These are phyloP conservation scores for Alliaria petiolata DNA, from an alignment of 345 rosid genomes.

Conservation along the genomic window DNA sequence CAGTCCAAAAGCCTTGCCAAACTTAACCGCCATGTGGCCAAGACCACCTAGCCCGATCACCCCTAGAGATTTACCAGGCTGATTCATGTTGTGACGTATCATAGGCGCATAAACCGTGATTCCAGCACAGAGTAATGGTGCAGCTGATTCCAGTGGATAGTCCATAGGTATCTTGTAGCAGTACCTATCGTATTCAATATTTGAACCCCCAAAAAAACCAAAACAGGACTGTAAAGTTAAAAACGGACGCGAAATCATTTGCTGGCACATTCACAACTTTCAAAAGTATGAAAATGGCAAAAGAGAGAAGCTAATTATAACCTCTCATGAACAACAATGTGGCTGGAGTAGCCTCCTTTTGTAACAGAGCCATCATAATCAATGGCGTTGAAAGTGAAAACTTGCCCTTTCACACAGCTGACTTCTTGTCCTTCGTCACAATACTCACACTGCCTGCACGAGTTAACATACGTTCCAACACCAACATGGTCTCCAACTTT, in stretches of 20 bases:
- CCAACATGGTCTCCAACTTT: constrained; percentile 84
- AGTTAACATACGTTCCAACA: constrained; percentile 85
- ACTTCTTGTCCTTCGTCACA: constrained; percentile 58
- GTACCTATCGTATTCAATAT: constrained; percentile 44
- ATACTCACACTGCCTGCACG: constrained; percentile 72
- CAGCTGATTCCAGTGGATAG: constrained; percentile 70
- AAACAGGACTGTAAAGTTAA: not conserved
- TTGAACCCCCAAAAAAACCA: not conserved
- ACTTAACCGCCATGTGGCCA: constrained; percentile 95
- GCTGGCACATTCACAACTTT: not conserved
- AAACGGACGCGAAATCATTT: not conserved
- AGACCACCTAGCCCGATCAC: constrained; percentile 94
- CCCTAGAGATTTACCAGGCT: constrained; percentile 74
- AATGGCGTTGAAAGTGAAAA: constrained; percentile 59
- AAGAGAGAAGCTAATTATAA: constrained; percentile 8
- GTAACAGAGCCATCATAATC: constrained; percentile 76
- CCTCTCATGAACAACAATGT: constrained; percentile 78
- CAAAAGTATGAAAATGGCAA: not conserved
- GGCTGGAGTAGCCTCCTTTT: constrained; percentile 82
- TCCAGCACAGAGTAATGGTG: constrained; percentile 91
- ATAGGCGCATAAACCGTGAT: constrained; percentile 83
- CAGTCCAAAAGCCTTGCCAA: constrained; percentile 91
- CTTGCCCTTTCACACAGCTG: constrained; percentile 50
- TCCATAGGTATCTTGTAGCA: constrained; percentile 65
- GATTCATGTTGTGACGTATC: constrained; percentile 77